phyloP scores from a whole-genome alignment of 768 basidiomycete genomes.

The Hebeloma cylindrosporum region DNA sequence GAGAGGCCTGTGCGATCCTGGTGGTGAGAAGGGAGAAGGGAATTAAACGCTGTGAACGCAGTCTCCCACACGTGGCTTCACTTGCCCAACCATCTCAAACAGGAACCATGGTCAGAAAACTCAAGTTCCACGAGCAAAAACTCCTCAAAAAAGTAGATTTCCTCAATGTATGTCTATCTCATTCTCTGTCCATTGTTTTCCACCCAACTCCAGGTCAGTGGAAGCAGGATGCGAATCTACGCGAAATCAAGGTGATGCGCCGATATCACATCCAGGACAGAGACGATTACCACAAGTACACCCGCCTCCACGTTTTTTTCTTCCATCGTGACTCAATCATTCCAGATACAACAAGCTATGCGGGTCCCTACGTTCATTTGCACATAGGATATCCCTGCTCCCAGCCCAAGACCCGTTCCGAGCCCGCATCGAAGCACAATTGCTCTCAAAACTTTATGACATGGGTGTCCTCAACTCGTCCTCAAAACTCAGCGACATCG shows the following conservation, averaged over 20 bases:
- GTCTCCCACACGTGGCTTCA: slow-evolving; percentile 40
- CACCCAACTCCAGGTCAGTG: slow-evolving; percentile 56
- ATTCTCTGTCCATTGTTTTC: background rate
- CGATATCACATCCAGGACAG: slow-evolving; percentile 94
- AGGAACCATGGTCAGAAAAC: slow-evolving; percentile 76
- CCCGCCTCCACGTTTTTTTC: background rate
- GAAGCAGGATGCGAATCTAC: slow-evolving; percentile 90
- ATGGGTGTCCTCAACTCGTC: slow-evolving; percentile 88
- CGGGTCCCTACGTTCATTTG: slow-evolving; percentile 80
- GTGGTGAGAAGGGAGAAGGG: slow-evolving; percentile 13
- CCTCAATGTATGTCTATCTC: slow-evolving; percentile 62
- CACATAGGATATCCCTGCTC: slow-evolving; percentile 84
- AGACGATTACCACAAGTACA: slow-evolving; percentile 92
- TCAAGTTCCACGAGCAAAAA: slow-evolving; percentile 96
- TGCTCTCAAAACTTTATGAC: slow-evolving; percentile 95
- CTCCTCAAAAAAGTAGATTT: slow-evolving; percentile 97
- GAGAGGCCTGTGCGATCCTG: background rate
- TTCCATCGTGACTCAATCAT: slow-evolving; percentile 3
- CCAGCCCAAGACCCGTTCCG: slow-evolving; percentile 90
- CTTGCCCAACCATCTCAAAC: slow-evolving; percentile 20
- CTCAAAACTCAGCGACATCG: slow-evolving; percentile 90
- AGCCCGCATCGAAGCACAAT: slow-evolving; percentile 75
- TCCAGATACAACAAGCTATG: slow-evolving; percentile 90
- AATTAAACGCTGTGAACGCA: slow-evolving; percentile 27
- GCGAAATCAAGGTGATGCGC: slow-evolving; percentile 93